Conservation (phyloP, 2,329 filamentous ascomycete genomes). For the Pestalotiopsis sp. region DNA sequence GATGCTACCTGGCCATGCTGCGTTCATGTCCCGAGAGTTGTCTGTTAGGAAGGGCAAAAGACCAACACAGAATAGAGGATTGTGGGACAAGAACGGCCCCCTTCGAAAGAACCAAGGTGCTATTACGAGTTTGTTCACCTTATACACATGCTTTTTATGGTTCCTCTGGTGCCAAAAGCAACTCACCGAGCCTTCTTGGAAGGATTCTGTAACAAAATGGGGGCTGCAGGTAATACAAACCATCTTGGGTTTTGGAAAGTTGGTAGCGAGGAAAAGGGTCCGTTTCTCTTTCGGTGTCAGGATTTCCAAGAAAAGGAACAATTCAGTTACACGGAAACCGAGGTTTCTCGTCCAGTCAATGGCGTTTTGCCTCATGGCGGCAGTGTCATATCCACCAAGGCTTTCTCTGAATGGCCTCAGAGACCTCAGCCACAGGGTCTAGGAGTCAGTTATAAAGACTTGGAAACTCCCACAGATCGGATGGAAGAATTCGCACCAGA, state of each 20-base stretch:
- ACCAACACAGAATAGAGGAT: neutral
- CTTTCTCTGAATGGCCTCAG: neutral
- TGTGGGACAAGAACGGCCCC: neutral
- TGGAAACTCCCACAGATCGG: no score
- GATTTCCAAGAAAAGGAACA: neutral
- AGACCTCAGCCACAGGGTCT: no score
- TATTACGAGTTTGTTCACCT: neutral
- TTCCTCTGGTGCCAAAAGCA: neutral
- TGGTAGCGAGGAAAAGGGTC: neutral
- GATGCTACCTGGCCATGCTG: neutral
- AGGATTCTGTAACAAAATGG: neutral
- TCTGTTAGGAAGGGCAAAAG: neutral
- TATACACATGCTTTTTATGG: neutral
- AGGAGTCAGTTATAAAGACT: no score
- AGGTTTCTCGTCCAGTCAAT: neutral
- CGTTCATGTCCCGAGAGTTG: neutral
- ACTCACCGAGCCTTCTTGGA: neutral
- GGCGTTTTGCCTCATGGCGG: neutral
- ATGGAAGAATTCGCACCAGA: no score
- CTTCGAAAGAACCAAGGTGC: neutral
- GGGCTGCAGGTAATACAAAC: neutral
- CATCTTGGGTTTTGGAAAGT: neutral
- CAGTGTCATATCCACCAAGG: neutral
- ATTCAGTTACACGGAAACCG: neutral
- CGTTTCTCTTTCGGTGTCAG: neutral